Percentiles rank a stretch among this genome's conserved stretches.
Conservation (phyloP, 768 basidiomycete genomes). For the Dioszegia hungarica region DNA sequence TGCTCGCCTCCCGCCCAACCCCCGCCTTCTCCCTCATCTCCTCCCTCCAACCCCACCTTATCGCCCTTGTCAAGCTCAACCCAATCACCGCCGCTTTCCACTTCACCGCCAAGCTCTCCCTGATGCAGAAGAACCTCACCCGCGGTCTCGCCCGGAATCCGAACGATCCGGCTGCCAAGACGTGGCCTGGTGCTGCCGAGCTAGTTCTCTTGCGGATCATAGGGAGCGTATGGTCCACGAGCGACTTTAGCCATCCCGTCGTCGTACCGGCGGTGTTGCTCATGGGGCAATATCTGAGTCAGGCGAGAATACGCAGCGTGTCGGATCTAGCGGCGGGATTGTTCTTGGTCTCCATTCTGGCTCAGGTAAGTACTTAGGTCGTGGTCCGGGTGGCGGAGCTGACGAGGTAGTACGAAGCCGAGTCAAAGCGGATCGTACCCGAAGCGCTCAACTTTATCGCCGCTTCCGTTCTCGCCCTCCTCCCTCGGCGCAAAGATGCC, state of each 20-base stretch:
- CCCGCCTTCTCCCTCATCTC: conserved; percentile 62
- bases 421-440: conserved; percentile 82
- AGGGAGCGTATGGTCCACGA: conserved; percentile 84
- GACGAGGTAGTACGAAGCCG: conserved; percentile 63
- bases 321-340: conserved; percentile 76
- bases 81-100: conserved; percentile 71
- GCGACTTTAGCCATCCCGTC: conserved; percentile 87
- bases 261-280: conserved; percentile 78
- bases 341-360: conserved; percentile 77
- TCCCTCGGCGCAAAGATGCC: conserved; percentile 52
- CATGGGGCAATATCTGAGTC: conserved; percentile 83
- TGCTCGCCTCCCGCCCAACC: conserved; percentile 62
- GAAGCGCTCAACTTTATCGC: conserved; percentile 80
- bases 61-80: conserved; percentile 70
- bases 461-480: conserved; percentile 66
- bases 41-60: conserved; percentile 69
- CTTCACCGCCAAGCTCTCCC: conserved; percentile 71
- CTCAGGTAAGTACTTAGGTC: conserved; percentile 41
- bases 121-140: conserved; percentile 92
- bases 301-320: conserved; percentile 71
- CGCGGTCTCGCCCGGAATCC: conserved; percentile 72
- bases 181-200: conserved; percentile 84
- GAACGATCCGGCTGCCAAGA: conserved; percentile 60
- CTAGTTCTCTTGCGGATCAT: conserved; percentile 72
- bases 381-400: neutral